Evolutionary conservation across 2,329 filamentous ascomycete genomes (phyloP).

Genomic region (Colletotrichum eleusines): DNA sequence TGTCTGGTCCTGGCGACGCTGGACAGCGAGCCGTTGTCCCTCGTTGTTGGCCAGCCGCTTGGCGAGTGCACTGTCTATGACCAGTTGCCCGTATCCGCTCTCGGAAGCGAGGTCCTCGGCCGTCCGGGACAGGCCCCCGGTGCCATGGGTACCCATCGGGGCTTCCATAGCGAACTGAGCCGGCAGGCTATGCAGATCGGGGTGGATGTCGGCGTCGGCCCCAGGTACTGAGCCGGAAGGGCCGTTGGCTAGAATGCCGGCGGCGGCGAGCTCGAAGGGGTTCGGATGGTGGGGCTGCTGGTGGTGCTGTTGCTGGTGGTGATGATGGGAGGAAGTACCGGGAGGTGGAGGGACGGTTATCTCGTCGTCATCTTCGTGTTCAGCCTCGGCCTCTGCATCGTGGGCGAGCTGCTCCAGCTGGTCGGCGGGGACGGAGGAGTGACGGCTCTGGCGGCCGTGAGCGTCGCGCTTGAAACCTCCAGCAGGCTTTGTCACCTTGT

Average conservation of each 20-base stretch:
- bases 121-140: slow-evolving; percentile 46
- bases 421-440: slow-evolving; percentile 48
- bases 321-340: slow-evolving; percentile 19
- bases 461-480: slow-evolving; percentile 34
- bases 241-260: slow-evolving; percentile 50
- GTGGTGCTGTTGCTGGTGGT: slow-evolving; percentile 32
- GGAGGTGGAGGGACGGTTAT: slow-evolving; percentile 31
- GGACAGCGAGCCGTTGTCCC: slow-evolving; percentile 62
- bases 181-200: slow-evolving; percentile 46
- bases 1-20: slow-evolving; percentile 65
- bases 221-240: slow-evolving; percentile 41
- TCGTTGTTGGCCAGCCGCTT: slow-evolving; percentile 64
- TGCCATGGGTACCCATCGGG: slow-evolving; percentile 40
- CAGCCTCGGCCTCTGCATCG: slow-evolving; percentile 44
- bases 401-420: slow-evolving; percentile 50
- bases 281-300: slow-evolving; percentile 44
- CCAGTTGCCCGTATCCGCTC: slow-evolving; percentile 60
- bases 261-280: slow-evolving; percentile 48
- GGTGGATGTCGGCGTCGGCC: slow-evolving; percentile 45
- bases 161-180: slow-evolving; percentile 43
- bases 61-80: slow-evolving; percentile 66
- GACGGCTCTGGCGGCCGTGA: slow-evolving; percentile 47
- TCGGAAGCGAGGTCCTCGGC: slow-evolving; percentile 62
- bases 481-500: slow-evolving; percentile 59
- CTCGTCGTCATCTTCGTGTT: slow-evolving; percentile 39